Evolutionary conservation across 495 filamentous ascomycete genomes (phyloP).

Genomic region (Lasiosphaeria ovina): DNA sequence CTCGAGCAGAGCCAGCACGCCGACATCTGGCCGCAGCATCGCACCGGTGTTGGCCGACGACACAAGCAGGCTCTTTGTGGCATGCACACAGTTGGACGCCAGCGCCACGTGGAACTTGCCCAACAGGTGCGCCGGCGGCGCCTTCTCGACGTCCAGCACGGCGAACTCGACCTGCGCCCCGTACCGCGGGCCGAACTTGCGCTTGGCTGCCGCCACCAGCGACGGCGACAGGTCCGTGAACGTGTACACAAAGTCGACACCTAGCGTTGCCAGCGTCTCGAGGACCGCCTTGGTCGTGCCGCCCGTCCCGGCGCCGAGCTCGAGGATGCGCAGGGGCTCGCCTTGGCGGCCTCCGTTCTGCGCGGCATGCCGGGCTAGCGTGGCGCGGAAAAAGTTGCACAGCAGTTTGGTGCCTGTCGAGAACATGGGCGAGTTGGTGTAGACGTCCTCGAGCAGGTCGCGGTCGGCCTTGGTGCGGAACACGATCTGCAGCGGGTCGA

Average conservation of each 20-base stretch:
- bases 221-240: slow-evolving; percentile 51
- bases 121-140: slow-evolving; percentile 49
- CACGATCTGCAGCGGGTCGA: slow-evolving; percentile 10
- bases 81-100: slow-evolving; percentile 52
- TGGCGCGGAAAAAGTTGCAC: not conserved
- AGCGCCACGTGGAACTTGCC: slow-evolving; percentile 50
- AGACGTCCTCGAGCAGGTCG: slow-evolving; percentile 9
- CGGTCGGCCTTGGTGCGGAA: not conserved
- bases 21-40: slow-evolving; percentile 41
- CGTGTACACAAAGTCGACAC: slow-evolving; percentile 46
- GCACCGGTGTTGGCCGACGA: slow-evolving; percentile 36
- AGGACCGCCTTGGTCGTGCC: slow-evolving; percentile 35
- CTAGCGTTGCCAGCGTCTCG: slow-evolving; percentile 21
- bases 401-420: not conserved
- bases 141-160: slow-evolving; percentile 48
- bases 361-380: too few relatives aligned
- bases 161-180: slow-evolving; percentile 41
- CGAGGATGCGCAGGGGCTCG: slow-evolving; percentile 31
- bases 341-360: not conserved
- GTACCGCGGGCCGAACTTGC: slow-evolving; percentile 38
- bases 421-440: slow-evolving; percentile 16
- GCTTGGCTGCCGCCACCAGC: slow-evolving; percentile 49
- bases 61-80: slow-evolving; percentile 33
- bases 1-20: slow-evolving; percentile 38
- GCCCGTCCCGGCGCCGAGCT: slow-evolving; percentile 41